These are phyloP conservation scores for Leptoxyphium fumago DNA, from an alignment of 2,329 filamentous ascomycete species.

Conservation along the genomic window DNA sequence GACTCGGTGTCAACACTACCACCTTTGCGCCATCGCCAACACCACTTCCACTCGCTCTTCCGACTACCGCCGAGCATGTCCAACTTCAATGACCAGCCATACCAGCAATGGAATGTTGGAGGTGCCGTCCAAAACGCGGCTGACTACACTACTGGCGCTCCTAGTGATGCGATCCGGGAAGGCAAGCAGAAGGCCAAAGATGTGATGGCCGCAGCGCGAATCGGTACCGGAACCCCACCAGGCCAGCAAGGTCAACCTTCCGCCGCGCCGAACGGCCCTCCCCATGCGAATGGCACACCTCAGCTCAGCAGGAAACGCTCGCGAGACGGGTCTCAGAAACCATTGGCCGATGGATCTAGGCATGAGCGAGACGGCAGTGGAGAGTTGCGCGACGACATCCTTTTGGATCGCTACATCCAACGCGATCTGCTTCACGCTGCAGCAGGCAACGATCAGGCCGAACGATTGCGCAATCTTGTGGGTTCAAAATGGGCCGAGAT, in stretches of 20 bases:
- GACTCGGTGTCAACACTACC: not conserved
- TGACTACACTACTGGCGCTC: slow-evolving; percentile 7
- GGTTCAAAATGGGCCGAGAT: slow-evolving; percentile 51
- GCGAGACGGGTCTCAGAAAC: slow-evolving; percentile 41
- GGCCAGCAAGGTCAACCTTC: slow-evolving; percentile 9
- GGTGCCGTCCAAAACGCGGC: slow-evolving; percentile 11
- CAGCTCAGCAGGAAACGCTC: slow-evolving; percentile 42
- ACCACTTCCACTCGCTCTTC: not conserved
- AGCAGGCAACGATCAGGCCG: slow-evolving; percentile 35
- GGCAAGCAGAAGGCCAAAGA: slow-evolving; percentile 47
- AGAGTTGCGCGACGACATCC: slow-evolving; percentile 16
- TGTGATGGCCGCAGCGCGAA: slow-evolving; percentile 39
- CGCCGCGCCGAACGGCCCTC: slow-evolving; percentile 9
- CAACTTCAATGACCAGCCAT: slow-evolving; percentile 4
- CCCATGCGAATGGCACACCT: slow-evolving; percentile 32
- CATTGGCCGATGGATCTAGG: slow-evolving; percentile 16
- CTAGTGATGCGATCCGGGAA: slow-evolving; percentile 36
- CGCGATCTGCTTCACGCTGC: slow-evolving; percentile 47
- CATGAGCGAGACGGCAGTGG: slow-evolving; percentile 7
- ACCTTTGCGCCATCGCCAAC: not conserved
- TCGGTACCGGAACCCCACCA: slow-evolving; percentile 20
- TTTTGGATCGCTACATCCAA: slow-evolving; percentile 49
- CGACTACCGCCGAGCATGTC: not conserved
- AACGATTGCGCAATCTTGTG: slow-evolving; percentile 31
- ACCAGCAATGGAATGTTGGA: slow-evolving; percentile 6